Evolutionary conservation across 2,329 filamentous ascomycete species (phyloP), one percentile per base, ranked within the genome.

Genomic region (Cercospora sp.): DNA sequence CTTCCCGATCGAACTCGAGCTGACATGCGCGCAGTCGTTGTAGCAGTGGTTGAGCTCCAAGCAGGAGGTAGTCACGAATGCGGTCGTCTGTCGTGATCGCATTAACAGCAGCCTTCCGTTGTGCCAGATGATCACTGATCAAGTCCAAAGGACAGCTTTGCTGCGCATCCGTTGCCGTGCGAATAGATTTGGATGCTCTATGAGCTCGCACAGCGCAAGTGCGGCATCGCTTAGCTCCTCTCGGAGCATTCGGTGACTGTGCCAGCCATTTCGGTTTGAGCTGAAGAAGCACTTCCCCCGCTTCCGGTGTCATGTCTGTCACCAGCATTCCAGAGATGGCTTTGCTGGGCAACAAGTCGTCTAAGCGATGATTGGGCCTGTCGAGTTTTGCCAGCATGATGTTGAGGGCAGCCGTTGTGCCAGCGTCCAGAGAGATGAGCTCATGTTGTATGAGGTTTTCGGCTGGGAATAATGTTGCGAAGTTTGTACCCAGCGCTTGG

Each of bases 191-290:
- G 2, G 71, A 69, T 40, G 68, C 78, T 60, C 78, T 69, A 36
- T 77, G 76, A 0, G 80, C 79, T 28, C 80, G 78, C 66, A 84
- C 69, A 0, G 82, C 83, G 70, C 83, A 84, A 2, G 81, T 84
- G 4, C 83, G 79, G 68, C 83, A 84, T 13, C 82, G 77, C 18
- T 74, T 76, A 1, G 82, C 77, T 28, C 74, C 65, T 3, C 58
- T 9, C 0, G 82, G 82, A 5, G 83, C 82, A 63, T 79, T 79
- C 1, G 81, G 82, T 5, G 82, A 84, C 64, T 83, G 82, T 6
- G 73, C 66, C 2, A 84, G 76, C 83, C 83, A 84, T 65, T 84
- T 84, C 0, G 82, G 82, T 68, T 84, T 84, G 65, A 84, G 74
- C 68, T 84, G 81, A 9, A 79, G 59, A 10, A 76, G 65, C 1